Conservation (phyloP, 345 rosid genomes). For the Rhodamnia rubescens region DNA sequence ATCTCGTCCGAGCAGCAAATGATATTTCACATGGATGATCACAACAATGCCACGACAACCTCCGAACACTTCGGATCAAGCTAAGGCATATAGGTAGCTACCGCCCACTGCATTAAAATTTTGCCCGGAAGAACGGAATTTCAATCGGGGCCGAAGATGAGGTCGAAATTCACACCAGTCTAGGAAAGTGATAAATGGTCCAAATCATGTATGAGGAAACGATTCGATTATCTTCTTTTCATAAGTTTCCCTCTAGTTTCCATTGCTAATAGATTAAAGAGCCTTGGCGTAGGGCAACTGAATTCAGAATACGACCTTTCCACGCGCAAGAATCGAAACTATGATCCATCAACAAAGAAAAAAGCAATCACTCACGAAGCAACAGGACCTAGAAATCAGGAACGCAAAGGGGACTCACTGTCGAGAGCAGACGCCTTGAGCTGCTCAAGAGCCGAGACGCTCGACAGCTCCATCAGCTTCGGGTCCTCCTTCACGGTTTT, state of each 20-base stretch:
- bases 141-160: neutral
- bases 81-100: neutral
- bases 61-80: neutral
- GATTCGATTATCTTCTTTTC: neutral
- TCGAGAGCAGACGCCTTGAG: constrained; percentile 62
- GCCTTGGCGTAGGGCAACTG: neutral
- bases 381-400: neutral
- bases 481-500: neutral
- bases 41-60: neutral
- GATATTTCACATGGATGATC: neutral
- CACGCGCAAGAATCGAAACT: neutral
- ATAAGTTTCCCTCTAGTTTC: neutral
- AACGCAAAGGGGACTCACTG: constrained; percentile 15
- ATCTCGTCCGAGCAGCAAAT: neutral
- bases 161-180: neutral
- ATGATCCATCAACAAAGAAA: neutral
- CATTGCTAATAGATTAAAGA: neutral
- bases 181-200: neutral
- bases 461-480: constrained; percentile 15
- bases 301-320: neutral
- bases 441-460: constrained; percentile 51
- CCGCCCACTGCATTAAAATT: neutral
- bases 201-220: neutral
- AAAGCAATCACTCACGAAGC: neutral
- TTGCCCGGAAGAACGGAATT: neutral